Evolutionary conservation across 306 rosid genomes (phyloP).

Genomic region (Vicia villosa): DNA sequence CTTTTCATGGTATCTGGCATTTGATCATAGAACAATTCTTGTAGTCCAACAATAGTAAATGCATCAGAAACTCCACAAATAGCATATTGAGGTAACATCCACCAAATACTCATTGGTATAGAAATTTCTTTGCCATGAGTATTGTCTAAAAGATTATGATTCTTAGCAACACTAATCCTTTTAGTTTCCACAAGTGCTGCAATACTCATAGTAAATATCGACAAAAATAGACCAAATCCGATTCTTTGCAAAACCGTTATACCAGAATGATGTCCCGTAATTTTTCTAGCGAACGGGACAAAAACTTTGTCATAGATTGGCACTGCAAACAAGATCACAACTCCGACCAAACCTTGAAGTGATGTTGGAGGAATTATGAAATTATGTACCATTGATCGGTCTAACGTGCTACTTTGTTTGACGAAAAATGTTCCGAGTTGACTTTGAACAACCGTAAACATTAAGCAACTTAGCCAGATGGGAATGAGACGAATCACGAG

Average conservation of each 20-base stretch:
- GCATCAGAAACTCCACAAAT: slow-evolving; percentile 54
- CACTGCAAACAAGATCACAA: slow-evolving; percentile 44
- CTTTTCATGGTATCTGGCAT: slow-evolving; percentile 67
- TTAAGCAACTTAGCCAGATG: slow-evolving; percentile 68
- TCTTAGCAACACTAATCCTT: slow-evolving; percentile 51
- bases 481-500: slow-evolving; percentile 65
- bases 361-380: slow-evolving; percentile 66
- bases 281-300: slow-evolving; percentile 47
- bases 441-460: slow-evolving; percentile 59
- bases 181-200: slow-evolving; percentile 58
- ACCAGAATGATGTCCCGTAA: slow-evolving; percentile 55
- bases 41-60: slow-evolving; percentile 61
- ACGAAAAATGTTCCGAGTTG: slow-evolving; percentile 61
- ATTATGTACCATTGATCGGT: slow-evolving; percentile 56
- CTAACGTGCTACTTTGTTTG: slow-evolving; percentile 65
- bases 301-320: slow-evolving; percentile 60
- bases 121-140: slow-evolving; percentile 43
- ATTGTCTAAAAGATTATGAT: slow-evolving; percentile 44
- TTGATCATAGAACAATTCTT: slow-evolving; percentile 69
- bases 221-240: slow-evolving; percentile 59
- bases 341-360: slow-evolving; percentile 59
- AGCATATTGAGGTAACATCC: slow-evolving; percentile 76
- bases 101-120: slow-evolving; percentile 69
- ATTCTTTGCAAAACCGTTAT: slow-evolving; percentile 70
- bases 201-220: slow-evolving; percentile 55